A percentile compares a stretch with the other conserved stretches of the same genome.
Evolutionary conservation across 2,329 filamentous ascomycete species (phyloP).

Genomic region (Fusarium poae): DNA sequence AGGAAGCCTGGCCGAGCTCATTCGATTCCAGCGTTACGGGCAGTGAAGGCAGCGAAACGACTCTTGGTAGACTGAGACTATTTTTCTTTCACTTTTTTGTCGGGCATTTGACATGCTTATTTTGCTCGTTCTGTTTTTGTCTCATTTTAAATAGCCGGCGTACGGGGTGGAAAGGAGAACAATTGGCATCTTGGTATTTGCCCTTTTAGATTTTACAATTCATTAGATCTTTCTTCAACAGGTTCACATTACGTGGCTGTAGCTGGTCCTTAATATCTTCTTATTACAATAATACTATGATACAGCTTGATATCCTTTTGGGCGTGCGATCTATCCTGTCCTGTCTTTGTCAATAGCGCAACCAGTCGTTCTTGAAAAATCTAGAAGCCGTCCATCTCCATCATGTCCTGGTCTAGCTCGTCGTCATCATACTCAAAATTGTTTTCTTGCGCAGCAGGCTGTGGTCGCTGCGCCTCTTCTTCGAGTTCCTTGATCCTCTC

Average conservation of each 20-base stretch:
- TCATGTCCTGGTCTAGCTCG: constrained; percentile 67
- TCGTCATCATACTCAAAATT: constrained; percentile 67
- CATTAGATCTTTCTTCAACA: constrained; percentile 11
- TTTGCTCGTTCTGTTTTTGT: not conserved
- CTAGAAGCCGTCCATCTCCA: constrained; percentile 62
- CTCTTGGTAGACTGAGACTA: constrained; percentile 40
- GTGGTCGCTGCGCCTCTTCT: constrained; percentile 54
- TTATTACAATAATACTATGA: constrained; percentile 27
- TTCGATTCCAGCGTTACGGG: constrained; percentile 70
- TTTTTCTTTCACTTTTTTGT: not conserved
- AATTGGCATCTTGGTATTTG: constrained; percentile 9
- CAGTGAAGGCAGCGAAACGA: constrained; percentile 65
- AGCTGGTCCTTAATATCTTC: constrained; percentile 4
- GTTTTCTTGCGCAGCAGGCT: constrained; percentile 44
- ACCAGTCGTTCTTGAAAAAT: not conserved
- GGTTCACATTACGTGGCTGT: not conserved
- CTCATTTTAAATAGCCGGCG: constrained; percentile 11
- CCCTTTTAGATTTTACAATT: not conserved
- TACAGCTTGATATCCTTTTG: constrained; percentile 23
- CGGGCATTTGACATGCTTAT: not conserved
- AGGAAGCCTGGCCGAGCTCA: constrained; percentile 75
- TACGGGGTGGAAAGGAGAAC: not conserved
- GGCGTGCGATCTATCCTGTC: not conserved
- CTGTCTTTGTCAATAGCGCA: not conserved
- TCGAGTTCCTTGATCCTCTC: constrained; percentile 75